Percentiles rank a stretch among this genome's conserved stretches.
phyloP scores from a whole-genome alignment of 1,284 basidiomycete species.

The Microstroma glucosiphilum region DNA sequence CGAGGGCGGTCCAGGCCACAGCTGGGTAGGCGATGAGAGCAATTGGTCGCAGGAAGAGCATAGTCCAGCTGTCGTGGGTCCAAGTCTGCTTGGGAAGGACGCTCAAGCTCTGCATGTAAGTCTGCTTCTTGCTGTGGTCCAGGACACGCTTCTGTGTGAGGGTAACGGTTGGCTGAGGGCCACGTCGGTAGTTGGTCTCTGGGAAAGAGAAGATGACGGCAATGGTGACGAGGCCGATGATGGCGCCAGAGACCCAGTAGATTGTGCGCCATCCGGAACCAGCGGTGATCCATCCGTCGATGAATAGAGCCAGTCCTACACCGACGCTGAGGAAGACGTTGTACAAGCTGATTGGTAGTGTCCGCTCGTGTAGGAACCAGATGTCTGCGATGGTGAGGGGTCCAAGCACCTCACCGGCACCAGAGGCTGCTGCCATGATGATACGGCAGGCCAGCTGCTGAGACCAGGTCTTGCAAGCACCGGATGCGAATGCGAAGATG shows the following conservation, averaged over 20 bases:
- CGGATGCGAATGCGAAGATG: constrained; percentile 9
- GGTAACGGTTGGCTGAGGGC: neutral
- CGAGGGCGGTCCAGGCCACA: constrained; percentile 17
- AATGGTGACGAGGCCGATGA: constrained; percentile 14
- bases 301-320: constrained; percentile 14
- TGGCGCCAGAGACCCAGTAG: constrained; percentile 15
- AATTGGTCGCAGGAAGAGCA: constrained; percentile 13
- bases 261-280: constrained; percentile 11
- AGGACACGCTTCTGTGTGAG: constrained; percentile 9
- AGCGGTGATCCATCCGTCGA: constrained; percentile 15
- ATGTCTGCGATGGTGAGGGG: constrained; percentile 21
- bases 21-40: constrained; percentile 14
- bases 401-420: constrained; percentile 18
- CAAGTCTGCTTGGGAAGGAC: constrained; percentile 9
- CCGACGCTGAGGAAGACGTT: constrained; percentile 18
- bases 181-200: constrained; percentile 16
- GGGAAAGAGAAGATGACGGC: constrained; percentile 19
- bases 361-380: constrained; percentile 20
- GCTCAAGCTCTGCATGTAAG: constrained; percentile 3
- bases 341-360: constrained; percentile 13
- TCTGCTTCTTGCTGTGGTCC: constrained; percentile 11
- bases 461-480: constrained; percentile 15
- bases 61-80: constrained; percentile 13
- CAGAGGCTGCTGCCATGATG: constrained; percentile 9
- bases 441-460: constrained; percentile 13